These are phyloP conservation scores for Vanilla planifolia DNA, from an alignment of 106 monocot species.

Conservation along the genomic window DNA sequence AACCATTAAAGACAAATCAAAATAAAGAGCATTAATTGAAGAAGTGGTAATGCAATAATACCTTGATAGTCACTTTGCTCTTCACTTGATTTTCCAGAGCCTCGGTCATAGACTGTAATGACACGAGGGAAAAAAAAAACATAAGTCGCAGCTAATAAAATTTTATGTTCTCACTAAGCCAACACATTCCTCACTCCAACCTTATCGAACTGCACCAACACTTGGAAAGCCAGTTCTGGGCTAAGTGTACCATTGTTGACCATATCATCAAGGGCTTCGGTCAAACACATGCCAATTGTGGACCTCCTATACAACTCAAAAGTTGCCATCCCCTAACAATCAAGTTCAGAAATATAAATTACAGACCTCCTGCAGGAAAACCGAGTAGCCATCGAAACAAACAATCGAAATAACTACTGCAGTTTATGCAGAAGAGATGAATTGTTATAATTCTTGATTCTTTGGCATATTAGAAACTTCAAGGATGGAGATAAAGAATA, in stretches of 20 bases:
- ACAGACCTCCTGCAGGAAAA: too few relatives aligned
- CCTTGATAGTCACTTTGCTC: slow-evolving; percentile 93
- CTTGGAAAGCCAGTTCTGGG: slow-evolving; percentile 76
- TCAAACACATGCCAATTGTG: slow-evolving; percentile 72
- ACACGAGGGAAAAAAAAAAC: too few relatives aligned
- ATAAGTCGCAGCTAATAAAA: slow-evolving; percentile 1
- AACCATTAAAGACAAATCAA: too few relatives aligned
- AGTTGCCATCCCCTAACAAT: slow-evolving; percentile 45
- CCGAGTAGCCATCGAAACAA: not conserved
- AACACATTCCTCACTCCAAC: slow-evolving; percentile 16
- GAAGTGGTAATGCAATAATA: slow-evolving; percentile 12
- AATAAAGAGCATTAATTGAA: slow-evolving; percentile 3
- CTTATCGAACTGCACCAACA: slow-evolving; percentile 82
- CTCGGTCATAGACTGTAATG: slow-evolving; percentile 78
- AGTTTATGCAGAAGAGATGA: not conserved
- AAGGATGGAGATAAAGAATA: not conserved
- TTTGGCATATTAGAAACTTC: not conserved
- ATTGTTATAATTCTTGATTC: not conserved
- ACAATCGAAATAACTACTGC: not conserved
- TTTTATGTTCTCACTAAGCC: not conserved
- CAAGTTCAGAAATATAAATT: not conserved
- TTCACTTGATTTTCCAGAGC: slow-evolving; percentile 88
- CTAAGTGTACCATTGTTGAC: slow-evolving; percentile 58
- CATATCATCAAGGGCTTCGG: slow-evolving; percentile 77
- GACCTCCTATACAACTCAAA: slow-evolving; percentile 76